Evolutionary conservation across 2,329 filamentous ascomycete genomes (phyloP).

Genomic region (Penicillium hesseltinei): DNA sequence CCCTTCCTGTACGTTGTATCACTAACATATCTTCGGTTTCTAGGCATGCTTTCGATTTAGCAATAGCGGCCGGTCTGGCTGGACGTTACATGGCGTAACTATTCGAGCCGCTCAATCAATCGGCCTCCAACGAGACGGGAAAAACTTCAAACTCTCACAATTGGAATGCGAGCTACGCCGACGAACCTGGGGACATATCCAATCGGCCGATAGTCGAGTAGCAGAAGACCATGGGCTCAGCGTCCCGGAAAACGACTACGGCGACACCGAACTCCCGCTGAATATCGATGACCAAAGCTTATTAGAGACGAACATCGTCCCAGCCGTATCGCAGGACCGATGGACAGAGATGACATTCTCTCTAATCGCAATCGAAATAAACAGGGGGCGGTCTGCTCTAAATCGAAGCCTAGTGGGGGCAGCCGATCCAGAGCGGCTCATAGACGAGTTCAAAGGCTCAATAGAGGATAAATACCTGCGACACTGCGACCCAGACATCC

Average conservation of each 20-base stretch:
- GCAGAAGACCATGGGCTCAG: constrained; percentile 60
- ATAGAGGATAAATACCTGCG: constrained; percentile 52
- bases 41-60: constrained; percentile 24
- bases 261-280: constrained; percentile 37
- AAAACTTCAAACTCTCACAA: constrained; percentile 49
- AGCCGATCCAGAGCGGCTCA: constrained; percentile 33
- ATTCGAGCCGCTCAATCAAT: constrained; percentile 53
- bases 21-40: not conserved
- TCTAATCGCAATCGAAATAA: constrained; percentile 54
- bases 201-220: constrained; percentile 44
- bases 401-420: not conserved
- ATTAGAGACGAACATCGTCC: constrained; percentile 48
- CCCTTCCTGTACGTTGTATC: not conserved
- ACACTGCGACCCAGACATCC: constrained; percentile 55
- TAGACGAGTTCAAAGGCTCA: constrained; percentile 44
- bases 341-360: constrained; percentile 61
- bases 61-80: constrained; percentile 31
- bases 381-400: constrained; percentile 36
- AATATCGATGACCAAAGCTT: constrained; percentile 58
- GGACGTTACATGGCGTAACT: constrained; percentile 53
- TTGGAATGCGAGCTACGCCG: constrained; percentile 56
- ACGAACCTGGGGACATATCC: constrained; percentile 56
- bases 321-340: constrained; percentile 49
- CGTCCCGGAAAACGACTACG: constrained; percentile 47
- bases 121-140: constrained; percentile 52